These are phyloP conservation scores for Astrothelium subdiscretum DNA, from an alignment of 495 filamentous ascomycete species.

Conservation along the genomic window DNA sequence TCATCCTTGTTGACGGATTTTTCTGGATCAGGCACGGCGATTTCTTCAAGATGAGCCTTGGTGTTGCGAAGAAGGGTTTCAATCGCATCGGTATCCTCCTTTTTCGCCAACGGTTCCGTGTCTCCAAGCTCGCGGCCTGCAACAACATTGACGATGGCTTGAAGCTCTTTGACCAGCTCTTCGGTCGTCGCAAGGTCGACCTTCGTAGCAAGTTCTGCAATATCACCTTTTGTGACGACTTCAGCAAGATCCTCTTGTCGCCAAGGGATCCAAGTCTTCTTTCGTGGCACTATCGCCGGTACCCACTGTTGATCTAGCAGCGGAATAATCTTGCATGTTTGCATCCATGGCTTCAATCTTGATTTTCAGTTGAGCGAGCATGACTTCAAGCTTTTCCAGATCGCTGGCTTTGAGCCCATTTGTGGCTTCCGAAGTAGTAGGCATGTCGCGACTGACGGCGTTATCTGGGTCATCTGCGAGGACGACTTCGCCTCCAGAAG, in stretches of 20 bases:
- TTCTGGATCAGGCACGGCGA: slow-evolving; percentile 50
- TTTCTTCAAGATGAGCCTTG: slow-evolving; percentile 69
- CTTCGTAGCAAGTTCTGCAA: slow-evolving; percentile 31
- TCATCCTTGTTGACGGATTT: slow-evolving; percentile 62
- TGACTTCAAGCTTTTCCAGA: slow-evolving; percentile 68
- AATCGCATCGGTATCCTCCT: slow-evolving; percentile 78
- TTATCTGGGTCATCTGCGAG: slow-evolving; percentile 32
- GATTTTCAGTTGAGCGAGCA: slow-evolving; percentile 68
- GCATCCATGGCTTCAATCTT: slow-evolving; percentile 75
- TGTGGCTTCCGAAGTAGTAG: slow-evolving; percentile 38
- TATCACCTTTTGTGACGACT: background rate
- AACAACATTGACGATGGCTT: slow-evolving; percentile 41
- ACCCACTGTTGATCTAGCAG: slow-evolving; percentile 2
- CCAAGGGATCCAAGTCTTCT: background rate
- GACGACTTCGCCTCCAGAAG: slow-evolving; percentile 28
- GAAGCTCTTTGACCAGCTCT: slow-evolving; percentile 44
- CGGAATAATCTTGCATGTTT: slow-evolving; percentile 29
- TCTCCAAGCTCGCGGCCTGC: slow-evolving; percentile 36
- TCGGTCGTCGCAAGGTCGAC: slow-evolving; percentile 53
- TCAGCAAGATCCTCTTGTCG: slow-evolving; percentile 1
- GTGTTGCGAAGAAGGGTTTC: slow-evolving; percentile 77
- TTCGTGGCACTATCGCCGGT: background rate
- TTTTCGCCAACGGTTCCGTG: slow-evolving; percentile 46
- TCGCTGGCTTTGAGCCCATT: slow-evolving; percentile 50
- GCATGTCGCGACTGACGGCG: slow-evolving; percentile 40